A percentile compares a stretch with the other conserved stretches of the same genome.
These are phyloP conservation scores for Suillus weaverae DNA, from an alignment of 768 basidiomycete genomes.

Conservation along the genomic window DNA sequence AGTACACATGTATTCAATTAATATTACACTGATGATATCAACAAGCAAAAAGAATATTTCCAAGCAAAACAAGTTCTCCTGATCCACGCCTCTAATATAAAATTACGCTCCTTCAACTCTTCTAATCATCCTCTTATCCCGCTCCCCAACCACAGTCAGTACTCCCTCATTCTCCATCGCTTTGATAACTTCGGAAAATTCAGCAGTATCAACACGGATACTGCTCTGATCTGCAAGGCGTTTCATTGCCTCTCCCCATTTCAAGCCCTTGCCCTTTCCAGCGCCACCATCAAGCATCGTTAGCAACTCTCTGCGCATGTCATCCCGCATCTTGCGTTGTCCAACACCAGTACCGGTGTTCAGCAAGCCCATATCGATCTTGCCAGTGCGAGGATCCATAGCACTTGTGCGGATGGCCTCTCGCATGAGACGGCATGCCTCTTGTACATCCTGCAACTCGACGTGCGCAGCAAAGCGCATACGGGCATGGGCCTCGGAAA, in stretches of 20 bases:
- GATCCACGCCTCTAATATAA: slow-evolving; percentile 16
- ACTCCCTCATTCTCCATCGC: slow-evolving; percentile 82
- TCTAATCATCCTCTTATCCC: slow-evolving; percentile 80
- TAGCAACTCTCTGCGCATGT: slow-evolving; percentile 83
- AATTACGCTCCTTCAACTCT: slow-evolving; percentile 51
- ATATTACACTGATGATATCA: not conserved
- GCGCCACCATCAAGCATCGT: slow-evolving; percentile 56
- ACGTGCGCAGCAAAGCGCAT: slow-evolving; percentile 93
- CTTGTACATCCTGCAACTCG: slow-evolving; percentile 82
- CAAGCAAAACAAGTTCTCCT: slow-evolving; percentile 20
- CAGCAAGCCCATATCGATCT: slow-evolving; percentile 95
- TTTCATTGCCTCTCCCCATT: slow-evolving; percentile 83
- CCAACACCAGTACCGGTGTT: slow-evolving; percentile 91
- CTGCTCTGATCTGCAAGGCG: slow-evolving; percentile 82
- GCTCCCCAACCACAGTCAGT: slow-evolving; percentile 83
- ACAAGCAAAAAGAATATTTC: not conserved
- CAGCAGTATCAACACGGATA: slow-evolving; percentile 71
- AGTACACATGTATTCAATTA: not conserved
- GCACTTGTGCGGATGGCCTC: slow-evolving; percentile 94
- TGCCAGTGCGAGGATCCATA: slow-evolving; percentile 94
- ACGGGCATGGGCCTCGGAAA: slow-evolving; percentile 93
- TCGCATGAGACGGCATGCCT: slow-evolving; percentile 93
- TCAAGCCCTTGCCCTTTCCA: slow-evolving; percentile 57
- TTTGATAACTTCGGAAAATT: slow-evolving; percentile 81
- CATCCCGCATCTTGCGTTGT: slow-evolving; percentile 83